A percentile compares a stretch with the other conserved stretches of the same genome.
These are phyloP conservation scores for Paralagenidium karlingii DNA, from an alignment of 352 stramenopile genomes.

Conservation along the genomic window DNA sequence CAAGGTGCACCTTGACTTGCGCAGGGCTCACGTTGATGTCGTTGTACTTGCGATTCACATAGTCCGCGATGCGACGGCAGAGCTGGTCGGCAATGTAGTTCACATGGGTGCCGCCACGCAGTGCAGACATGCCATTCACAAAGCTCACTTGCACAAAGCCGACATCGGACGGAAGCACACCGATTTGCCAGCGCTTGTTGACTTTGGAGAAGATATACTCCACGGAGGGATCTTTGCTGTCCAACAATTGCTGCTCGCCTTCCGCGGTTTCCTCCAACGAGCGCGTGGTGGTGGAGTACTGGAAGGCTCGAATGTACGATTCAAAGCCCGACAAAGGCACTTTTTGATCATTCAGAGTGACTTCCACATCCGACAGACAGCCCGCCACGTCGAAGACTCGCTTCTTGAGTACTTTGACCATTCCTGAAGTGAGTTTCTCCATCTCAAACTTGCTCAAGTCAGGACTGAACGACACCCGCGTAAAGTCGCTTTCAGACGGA, in stretches of 20 bases:
- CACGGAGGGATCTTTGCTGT: slow-evolving; percentile 36
- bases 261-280: background rate
- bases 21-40: slow-evolving; percentile 85
- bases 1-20: slow-evolving; percentile 97
- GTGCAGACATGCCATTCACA: slow-evolving; percentile 97
- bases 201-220: slow-evolving; percentile 90
- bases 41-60: slow-evolving; percentile 94
- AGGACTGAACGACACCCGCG: slow-evolving; percentile 95
- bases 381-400: slow-evolving; percentile 98
- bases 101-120: slow-evolving; percentile 95
- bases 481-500: slow-evolving; percentile 89
- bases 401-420: slow-evolving; percentile 90
- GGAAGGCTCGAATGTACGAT: slow-evolving; percentile 91
- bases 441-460: slow-evolving; percentile 96
- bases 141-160: slow-evolving; percentile 97
- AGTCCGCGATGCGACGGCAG: slow-evolving; percentile 81
- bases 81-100: slow-evolving; percentile 80
- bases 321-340: slow-evolving; percentile 91
- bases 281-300: slow-evolving; percentile 32
- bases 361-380: slow-evolving; percentile 85
- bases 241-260: slow-evolving; percentile 1
- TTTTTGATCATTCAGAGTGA: slow-evolving; percentile 87
- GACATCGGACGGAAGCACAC: slow-evolving; percentile 82
- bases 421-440: slow-evolving; percentile 88
- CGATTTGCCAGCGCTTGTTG: slow-evolving; percentile 94